Base-by-base conservation (phyloP, 2,329 filamentous ascomycete species). In the Botryotinia calthae region DNA sequence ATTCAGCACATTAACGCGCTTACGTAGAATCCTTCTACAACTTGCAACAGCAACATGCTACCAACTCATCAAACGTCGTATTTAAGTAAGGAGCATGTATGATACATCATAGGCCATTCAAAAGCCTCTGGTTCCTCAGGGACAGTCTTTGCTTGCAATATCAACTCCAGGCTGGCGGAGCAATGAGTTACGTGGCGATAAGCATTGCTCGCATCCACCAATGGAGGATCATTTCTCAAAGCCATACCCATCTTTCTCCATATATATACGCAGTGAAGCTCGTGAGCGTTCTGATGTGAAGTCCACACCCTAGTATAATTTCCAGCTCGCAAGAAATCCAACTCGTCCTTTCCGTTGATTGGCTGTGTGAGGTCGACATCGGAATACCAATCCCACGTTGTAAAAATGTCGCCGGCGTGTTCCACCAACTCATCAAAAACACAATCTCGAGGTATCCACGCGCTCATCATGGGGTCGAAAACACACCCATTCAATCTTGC, bases 371-470 rank as follows among this genome's bases (percentile, higher is more conserved):
- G 42, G 42, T 66, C 34, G 42, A 66, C 42, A 66, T 66, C 42
- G 18, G 42, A 48, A 34, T 46, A 66, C 63, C 42, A 66, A 66
- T 66, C 42, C 63, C n/a, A 66, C 12, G 42, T 48, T 25, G 42
- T 66, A 34, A 66, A 66, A 28, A 66, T 48, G 34, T 66, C 63
- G 5, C 63, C 63, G 46, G 63, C n/a, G 46, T 51, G 44, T 48
- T 66, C 63, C 42, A 66, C 46, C 18, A 66, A 20, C 63, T 66
- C 44, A 48, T 66, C 63, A 48, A 66, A 66, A 66, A 48, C 42
- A 34, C n/a, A 31, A 18, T 66, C 42, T 48, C 31, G 28, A 31
- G 42, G n/a, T 66, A 66, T 66, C 42, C 42, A 34, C 46, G 42
- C 63, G 16, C 63, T 31, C 28, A 59, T 48, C 42, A 66, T 48